Evolutionary conservation across 1,139 yeast species (phyloP), one percentile per base, ranked within the genome.

Genomic region (Saccharomycopsis hybrid): DNA sequence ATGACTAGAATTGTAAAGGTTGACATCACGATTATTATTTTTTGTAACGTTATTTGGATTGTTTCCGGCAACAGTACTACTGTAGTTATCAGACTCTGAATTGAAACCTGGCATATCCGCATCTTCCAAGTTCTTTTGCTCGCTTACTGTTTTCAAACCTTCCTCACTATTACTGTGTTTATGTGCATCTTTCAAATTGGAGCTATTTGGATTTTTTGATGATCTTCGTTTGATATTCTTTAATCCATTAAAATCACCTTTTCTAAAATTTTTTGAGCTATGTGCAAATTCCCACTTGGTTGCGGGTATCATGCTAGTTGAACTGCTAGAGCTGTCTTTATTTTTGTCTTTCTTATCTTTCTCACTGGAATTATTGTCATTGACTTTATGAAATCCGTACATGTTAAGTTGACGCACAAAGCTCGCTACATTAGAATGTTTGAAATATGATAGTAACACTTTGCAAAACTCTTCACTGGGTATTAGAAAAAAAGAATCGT

Each of bases 351-450:
- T 49, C 9, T 40, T 47, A 35, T 48, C 45, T 29, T 43, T 41
- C 42, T 40, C 42, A 43, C 41, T 44, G 36, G 41, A 48, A 42
- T 41, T 61, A 49, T 64, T 65, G 54, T 72, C 76, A 51, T 75
- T 72, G 18, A 83, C 87, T 63, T 84, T 84, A 62, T 84, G 90
- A 64, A 80, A 80, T 18, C 88, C 92, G 61, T 84, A 84, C 87
- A 84, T 84, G 65, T 84, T 85, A 53, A 84, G 62, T 60, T 84
- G 92, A 50, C 92, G 73, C 30, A 84, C 85, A 63, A 84, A 84
- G n/a, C 86, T 79, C 0, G 90, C 86, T 48, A 83, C 82, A 60
- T 84, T 84, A 41, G 87, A 82, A 62, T 84, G 92, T 61, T 84
- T 84, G 66, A 84, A 84, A 64, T 82, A 84, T 48, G 71, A 77